These are phyloP conservation scores for Camptophora hylomeconis DNA, from an alignment of 2,329 filamentous ascomycete species.

Conservation along the genomic window DNA sequence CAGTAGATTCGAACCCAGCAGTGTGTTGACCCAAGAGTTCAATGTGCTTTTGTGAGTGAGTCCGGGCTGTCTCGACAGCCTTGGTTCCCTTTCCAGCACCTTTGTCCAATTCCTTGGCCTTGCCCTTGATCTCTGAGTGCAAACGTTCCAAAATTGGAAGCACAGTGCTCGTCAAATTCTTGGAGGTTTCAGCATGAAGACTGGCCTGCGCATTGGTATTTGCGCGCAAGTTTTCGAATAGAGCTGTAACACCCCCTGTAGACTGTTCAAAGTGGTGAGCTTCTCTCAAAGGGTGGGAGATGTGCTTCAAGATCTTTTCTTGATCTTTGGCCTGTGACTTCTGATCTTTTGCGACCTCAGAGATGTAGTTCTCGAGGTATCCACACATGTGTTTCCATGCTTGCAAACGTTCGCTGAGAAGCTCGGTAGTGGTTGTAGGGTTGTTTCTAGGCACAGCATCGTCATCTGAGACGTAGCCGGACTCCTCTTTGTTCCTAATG, in stretches of 20 bases:
- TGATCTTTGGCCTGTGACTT: constrained; percentile 83
- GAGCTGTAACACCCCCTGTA: constrained; percentile 71
- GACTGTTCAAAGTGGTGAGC: constrained; percentile 87
- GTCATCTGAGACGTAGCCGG: constrained; percentile 30
- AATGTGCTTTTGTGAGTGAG: constrained; percentile 84
- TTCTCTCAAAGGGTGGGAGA: constrained; percentile 74
- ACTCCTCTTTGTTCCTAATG: too few relatives aligned
- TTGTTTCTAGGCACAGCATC: constrained; percentile 47
- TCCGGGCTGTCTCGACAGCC: constrained; percentile 79
- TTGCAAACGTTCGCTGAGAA: constrained; percentile 75
- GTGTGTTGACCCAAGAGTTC: constrained; percentile 82
- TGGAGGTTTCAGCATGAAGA: constrained; percentile 80
- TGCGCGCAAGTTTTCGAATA: constrained; percentile 86
- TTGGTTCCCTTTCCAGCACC: constrained; percentile 78
- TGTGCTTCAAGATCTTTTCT: constrained; percentile 84
- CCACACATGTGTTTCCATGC: constrained; percentile 93
- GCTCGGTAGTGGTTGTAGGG: constrained; percentile 57
- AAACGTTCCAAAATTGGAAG: constrained; percentile 80
- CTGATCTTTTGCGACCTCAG: constrained; percentile 73
- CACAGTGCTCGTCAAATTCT: constrained; percentile 73
- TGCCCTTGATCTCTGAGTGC: constrained; percentile 93
- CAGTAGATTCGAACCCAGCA: constrained; percentile 63
- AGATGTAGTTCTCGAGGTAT: constrained; percentile 83
- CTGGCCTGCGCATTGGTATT: constrained; percentile 85
- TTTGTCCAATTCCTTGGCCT: constrained; percentile 73